Base-by-base conservation (phyloP, 805 yeast genomes). In the Metschnikowia bowlesiae region DNA sequence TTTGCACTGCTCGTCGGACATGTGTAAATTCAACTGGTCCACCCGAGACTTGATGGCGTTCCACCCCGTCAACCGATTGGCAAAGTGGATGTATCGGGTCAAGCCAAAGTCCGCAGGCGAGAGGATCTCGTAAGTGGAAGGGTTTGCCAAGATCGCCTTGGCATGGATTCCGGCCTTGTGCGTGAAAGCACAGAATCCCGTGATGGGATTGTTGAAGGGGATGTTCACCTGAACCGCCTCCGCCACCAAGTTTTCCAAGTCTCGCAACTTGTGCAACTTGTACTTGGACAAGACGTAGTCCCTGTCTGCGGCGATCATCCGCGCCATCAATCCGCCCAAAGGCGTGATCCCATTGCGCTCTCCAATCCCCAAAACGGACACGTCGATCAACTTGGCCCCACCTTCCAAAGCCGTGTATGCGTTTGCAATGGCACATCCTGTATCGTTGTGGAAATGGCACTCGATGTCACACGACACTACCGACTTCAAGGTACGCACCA, bases 111-210 rank as follows among this genome's bases (percentile, higher is more conserved):
- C 99, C 30, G 86, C 75, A 50, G 99, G 99, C 68, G 87, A 87
- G 68, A 92, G 80, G 65, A 92, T 92, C 78, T 92, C 99, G 71
- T 92, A 92, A n/a, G 98, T 94, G 43, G 97, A 89, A 55, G 99
- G 99, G 75, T 92, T 94, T 52, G 99, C 99, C 59, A 92, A 81
- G 61, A 92, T 92, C 51, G 98, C 98, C 80, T 94, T 92, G 63
- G 99, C 98, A 70, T 92, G 99, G 68, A 92, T 91, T 73, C 99
- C 99, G 52, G 99, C 99, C 80, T 92, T 92, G 78, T 92, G 99
- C 53, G 99, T 92, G 77, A 92, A 92, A 42, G 99, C 99, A 79
- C 98, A 94, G 85, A 94, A 94, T 33, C 99, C 99, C 39, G 99
- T 92, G 70, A 92, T 89, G 62, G 98, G 98, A 78, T 92, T 92